Evolutionary conservation across 768 basidiomycete genomes (phyloP), one percentile per base, ranked within the genome.

Genomic region (Lactarius vividus): DNA sequence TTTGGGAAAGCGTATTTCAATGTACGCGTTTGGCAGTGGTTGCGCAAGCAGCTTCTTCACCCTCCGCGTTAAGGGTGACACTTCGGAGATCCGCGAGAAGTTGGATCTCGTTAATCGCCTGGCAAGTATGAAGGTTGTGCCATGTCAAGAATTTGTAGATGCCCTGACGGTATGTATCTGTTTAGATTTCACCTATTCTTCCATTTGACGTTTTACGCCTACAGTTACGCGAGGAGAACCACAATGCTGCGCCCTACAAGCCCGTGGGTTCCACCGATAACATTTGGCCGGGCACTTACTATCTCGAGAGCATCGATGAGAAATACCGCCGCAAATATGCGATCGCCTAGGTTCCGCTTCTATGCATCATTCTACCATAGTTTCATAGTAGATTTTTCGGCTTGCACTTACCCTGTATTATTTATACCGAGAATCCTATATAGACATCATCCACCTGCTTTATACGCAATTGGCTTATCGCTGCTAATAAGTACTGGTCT

Each of bases 11-110:
- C 88, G 95, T 31, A 82, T 96, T 74, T 89, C 88, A 72, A 82
- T 98, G 83, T 99, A 94, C 82, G 93, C 93, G n/a, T 99, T 95
- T 76, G 97, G 97, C 49, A 89, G 87, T 61, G 97, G 97, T 58
- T 92, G 94, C 69, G 96, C 97, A n/a, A 88, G 92, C 56, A 89
- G 87, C 66, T 97, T 98, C 89, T 99, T 88, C 82, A 86, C 88
- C 28, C 79, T 95, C 62, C 84, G 85, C 62, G 87, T 98, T 72
- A 91, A 89, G 82, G 95, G 94, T 65, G 91, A 94, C 73, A 95
- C 93, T 16, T 78, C 83, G 31, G 86, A 88, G 75, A 94, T 99
- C 65, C 81, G 81, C 69, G 79, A 85, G 75, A 94, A 91, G 81
- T 80, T 99, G 78, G 83, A 97, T 73, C 84, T 99, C 67, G 75